phyloP scores from a whole-genome alignment of 768 basidiomycete species.

The Hebeloma cylindrosporum region DNA sequence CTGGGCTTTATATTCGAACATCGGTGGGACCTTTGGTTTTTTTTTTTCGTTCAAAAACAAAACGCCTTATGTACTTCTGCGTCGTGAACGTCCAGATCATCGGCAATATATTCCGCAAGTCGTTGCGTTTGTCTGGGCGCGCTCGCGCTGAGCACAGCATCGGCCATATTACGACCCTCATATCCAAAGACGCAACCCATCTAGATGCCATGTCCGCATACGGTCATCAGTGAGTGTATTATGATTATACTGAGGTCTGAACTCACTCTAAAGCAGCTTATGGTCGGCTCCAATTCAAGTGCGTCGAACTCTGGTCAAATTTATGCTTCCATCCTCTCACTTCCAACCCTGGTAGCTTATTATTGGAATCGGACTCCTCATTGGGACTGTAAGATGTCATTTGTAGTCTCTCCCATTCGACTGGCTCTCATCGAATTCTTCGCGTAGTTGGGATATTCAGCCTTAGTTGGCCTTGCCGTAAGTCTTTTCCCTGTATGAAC shows the following conservation, averaged over 20 bases:
- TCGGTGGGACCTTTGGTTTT: conserved; percentile 33
- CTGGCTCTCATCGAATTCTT: neutral
- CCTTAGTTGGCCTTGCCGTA: conserved; percentile 59
- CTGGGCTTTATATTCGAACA: conserved; percentile 48
- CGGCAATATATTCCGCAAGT: conserved; percentile 61
- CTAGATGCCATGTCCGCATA: conserved; percentile 50
- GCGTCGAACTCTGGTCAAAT: neutral
- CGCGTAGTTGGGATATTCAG: conserved; percentile 61
- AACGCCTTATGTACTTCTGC: neutral
- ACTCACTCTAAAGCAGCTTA: conserved; percentile 34
- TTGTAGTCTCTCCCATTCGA: neutral
- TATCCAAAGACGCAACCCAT: conserved; percentile 60
- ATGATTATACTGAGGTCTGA: neutral
- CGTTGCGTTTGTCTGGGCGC: conserved; percentile 62
- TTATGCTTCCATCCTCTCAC: neutral
- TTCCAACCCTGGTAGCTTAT: conserved; percentile 36
- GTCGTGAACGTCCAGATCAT: conserved; percentile 40
- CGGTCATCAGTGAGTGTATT: conserved; percentile 37
- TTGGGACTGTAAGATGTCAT: conserved; percentile 47
- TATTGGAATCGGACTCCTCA: conserved; percentile 60
- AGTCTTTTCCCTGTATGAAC: conserved; percentile 4
- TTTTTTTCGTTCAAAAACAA: neutral
- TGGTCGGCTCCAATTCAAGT: conserved; percentile 66
- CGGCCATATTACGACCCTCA: conserved; percentile 70
- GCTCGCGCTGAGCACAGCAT: conserved; percentile 58